phyloP scores from a whole-genome alignment of 164 flowering plant genomes.

The Sedum album region DNA sequence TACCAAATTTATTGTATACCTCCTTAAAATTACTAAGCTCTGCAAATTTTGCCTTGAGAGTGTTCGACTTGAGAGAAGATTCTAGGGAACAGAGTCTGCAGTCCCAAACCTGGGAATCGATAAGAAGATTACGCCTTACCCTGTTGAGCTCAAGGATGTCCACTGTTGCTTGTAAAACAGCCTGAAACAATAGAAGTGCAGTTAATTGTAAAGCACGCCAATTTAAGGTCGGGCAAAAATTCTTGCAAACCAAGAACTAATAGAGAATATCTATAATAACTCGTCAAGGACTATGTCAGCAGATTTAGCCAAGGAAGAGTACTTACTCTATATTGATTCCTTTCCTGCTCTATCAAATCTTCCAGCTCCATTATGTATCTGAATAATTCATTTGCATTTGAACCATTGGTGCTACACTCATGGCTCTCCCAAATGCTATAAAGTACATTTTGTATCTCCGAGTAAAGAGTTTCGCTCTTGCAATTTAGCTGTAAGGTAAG shows the following conservation, averaged over 20 bases:
- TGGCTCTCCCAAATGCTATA: slow-evolving; percentile 36
- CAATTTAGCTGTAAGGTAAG: slow-evolving; percentile 39
- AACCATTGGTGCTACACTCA: slow-evolving; percentile 18
- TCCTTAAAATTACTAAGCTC: slow-evolving; percentile 12
- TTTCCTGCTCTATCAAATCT: slow-evolving; percentile 1
- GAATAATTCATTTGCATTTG: slow-evolving; percentile 36
- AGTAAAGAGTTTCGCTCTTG: slow-evolving; percentile 52
- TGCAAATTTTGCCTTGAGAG: slow-evolving; percentile 22
- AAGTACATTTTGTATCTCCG: slow-evolving; percentile 52
- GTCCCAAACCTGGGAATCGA: slow-evolving; percentile 73
- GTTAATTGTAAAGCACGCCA: background rate
- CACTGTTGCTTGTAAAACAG: slow-evolving; percentile 13
- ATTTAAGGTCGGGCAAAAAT: too few relatives aligned
- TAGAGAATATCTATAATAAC: background rate
- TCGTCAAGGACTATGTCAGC: background rate
- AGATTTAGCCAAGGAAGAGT: background rate
- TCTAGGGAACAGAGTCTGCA: slow-evolving; percentile 53
- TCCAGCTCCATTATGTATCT: slow-evolving; percentile 51
- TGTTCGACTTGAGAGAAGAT: slow-evolving; percentile 33
- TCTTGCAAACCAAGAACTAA: background rate
- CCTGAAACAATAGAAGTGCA: background rate
- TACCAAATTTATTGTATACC: background rate
- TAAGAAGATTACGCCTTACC: slow-evolving; percentile 56
- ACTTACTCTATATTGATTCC: background rate
- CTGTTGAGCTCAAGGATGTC: slow-evolving; percentile 79